Evolutionary conservation across 257 asterid species (phyloP).

Genomic region (Scutellaria minor): DNA sequence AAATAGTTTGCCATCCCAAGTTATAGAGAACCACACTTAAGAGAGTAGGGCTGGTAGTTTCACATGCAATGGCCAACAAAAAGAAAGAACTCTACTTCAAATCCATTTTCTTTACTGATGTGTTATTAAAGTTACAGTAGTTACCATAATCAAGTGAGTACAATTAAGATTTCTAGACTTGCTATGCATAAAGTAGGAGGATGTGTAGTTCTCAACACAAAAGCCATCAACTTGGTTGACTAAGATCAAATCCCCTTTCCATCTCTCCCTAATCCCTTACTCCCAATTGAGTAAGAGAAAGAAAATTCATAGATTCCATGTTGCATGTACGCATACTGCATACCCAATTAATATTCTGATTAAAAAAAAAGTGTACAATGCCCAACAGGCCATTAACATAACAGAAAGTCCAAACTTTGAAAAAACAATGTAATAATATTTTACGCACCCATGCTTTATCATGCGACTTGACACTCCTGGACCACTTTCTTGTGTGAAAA

Average conservation of each 20-base stretch:
- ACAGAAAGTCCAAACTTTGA: neutral
- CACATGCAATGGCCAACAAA: neutral
- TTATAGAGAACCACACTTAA: neutral
- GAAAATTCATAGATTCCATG: neutral
- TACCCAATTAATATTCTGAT: neutral
- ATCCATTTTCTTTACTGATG: conserved; percentile 1
- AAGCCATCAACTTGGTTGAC: neutral
- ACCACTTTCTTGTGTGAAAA: conserved; percentile 5
- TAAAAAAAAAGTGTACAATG: neutral
- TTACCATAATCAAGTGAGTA: neutral
- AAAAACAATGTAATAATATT: neutral
- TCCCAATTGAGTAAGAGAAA: neutral
- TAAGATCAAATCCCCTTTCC: conserved; percentile 11
- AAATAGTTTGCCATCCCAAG: neutral
- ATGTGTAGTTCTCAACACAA: neutral
- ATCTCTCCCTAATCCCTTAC: neutral
- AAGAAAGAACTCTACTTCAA: neutral
- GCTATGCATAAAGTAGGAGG: neutral
- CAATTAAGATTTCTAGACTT: neutral
- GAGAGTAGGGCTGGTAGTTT: neutral
- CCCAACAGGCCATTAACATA: neutral
- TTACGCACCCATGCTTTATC: neutral
- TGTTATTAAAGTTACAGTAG: neutral
- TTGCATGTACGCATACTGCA: neutral
- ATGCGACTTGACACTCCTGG: conserved; percentile 2